Evolutionary conservation across 148 eudicot species (phyloP), one percentile per base, ranked within the genome.

Genomic region (Cornus controversa): DNA sequence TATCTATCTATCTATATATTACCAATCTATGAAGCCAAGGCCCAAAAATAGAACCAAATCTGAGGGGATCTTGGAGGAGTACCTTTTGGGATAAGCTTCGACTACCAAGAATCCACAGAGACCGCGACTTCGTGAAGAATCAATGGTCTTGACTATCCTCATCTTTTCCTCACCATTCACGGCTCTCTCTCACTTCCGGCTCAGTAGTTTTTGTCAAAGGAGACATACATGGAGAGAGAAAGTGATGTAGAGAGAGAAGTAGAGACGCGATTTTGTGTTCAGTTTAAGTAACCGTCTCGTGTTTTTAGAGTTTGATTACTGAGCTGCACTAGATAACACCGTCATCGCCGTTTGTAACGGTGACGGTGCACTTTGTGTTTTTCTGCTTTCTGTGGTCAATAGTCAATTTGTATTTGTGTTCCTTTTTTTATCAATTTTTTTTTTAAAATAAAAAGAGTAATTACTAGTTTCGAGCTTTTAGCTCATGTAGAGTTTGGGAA

Each of bases 11-110:
- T 22, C 1, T 23, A 71, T 22, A 3, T 13, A 22, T 58, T 85
- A 87, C 90, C 90, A 87, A 75, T 87, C 90, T 24, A 87, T 87
- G 85, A 87, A 87, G 31, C 90, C 90, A 79, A 87, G 90, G 71
- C 90, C 90, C 71, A 85, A 66, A 80, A 87, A 87, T 58, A 87
- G 88, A 58, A 83, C 90, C 74, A 85, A 83, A 83, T 87, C 86
- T 37, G 88, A 87, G 18, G 88, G 86, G 80, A 87, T 85, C 85
- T 84, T 83, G 73, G 88, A 85, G 58, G 88, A 83, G 42, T 85
- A 87, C 90, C 90, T 85, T 83, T 85, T 85, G 64, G 85, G 87
- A 83, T 87, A 87, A 83, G 90, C 88, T 75, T 85, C 78, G 54
- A 87, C 85, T 3, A 82, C 85, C 75, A 84, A 73, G 76, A 79